Evolutionary conservation across 305 asterid species (phyloP), one percentile per base, ranked within the genome.

Genomic region (Vinca major): DNA sequence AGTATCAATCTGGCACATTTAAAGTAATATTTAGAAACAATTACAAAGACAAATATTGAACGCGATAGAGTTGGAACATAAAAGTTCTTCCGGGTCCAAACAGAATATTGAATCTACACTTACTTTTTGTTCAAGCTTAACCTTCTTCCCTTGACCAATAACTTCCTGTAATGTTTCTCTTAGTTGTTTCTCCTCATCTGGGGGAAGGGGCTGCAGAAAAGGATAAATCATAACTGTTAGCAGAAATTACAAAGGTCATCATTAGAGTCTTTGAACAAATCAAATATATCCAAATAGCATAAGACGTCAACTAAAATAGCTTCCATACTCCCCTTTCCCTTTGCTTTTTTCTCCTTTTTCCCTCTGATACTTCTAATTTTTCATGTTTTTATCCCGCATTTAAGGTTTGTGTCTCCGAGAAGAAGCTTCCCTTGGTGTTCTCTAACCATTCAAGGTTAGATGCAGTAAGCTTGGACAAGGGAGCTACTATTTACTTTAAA

Each of bases 121-220:
- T 76, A 89, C 99, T 97, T 93, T 93, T 79, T 87, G 95, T 55
- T 84, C 89, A 78, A 90, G 78, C 74, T 75, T 75, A 64, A 88
- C 90, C 47, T 62, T 88, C 85, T 85, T 93, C 75, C 94, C 98
- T 69, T 83, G 69, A 74, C 97, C 96, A 79, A 89, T 83, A 33
- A 92, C 81, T 0, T 88, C 86, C 80, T 86, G 91, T 74, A 92
- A 74, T 33, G 97, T 82, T 70, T 89, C 95, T 78, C 75, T 91
- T 91, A 91, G 69, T 72, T 93, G 93, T 78, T 86, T 88, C 89
- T 93, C 97, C 88, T 93, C 96, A 3, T 80, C 89, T 7, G 88
- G 71, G 40, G 96, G 97, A 63, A 91, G 86, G 67, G 96, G 86
- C 97, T 93, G 73, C 73, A 71, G 21, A 78, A 55, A 55, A 39